A percentile compares a stretch with the other conserved stretches of the same genome.
These are phyloP conservation scores for Acanthochlamys bracteata DNA, from an alignment of 106 monocot species.

Conservation along the genomic window DNA sequence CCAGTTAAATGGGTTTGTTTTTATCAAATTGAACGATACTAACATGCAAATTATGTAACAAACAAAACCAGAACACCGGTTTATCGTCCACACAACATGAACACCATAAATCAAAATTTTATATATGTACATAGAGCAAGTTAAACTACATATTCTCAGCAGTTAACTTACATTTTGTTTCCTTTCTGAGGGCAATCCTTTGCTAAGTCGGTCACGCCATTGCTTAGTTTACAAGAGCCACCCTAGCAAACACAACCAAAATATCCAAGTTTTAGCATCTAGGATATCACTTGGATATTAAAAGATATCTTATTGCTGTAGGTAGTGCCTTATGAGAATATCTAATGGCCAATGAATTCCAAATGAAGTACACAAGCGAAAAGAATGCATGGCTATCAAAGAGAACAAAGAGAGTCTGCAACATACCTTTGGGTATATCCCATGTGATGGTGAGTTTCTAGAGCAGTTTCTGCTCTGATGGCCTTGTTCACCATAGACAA, in stretches of 20 bases:
- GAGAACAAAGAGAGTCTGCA: not conserved
- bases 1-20: no score
- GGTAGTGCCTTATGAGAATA: not conserved
- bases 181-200: conserved; percentile 87
- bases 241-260: conserved; percentile 38
- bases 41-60: no score
- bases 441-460: conserved; percentile 73
- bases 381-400: no score
- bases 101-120: no score
- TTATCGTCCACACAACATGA: no score
- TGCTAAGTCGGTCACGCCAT: conserved; percentile 83
- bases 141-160: conserved; percentile 25
- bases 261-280: not conserved
- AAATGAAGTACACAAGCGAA: not conserved
- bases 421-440: conserved; percentile 93
- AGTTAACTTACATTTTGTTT: conserved; percentile 12
- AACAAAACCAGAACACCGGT: no score
- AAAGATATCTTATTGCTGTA: not conserved
- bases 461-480: conserved; percentile 95
- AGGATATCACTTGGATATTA: no score
- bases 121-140: not conserved
- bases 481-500: conserved; percentile 77
- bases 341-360: not conserved
- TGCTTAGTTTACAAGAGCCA: conserved; percentile 92
- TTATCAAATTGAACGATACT: no score